phyloP scores from a whole-genome alignment of 257 asterid species.

The Nicotiana obtusifolia region DNA sequence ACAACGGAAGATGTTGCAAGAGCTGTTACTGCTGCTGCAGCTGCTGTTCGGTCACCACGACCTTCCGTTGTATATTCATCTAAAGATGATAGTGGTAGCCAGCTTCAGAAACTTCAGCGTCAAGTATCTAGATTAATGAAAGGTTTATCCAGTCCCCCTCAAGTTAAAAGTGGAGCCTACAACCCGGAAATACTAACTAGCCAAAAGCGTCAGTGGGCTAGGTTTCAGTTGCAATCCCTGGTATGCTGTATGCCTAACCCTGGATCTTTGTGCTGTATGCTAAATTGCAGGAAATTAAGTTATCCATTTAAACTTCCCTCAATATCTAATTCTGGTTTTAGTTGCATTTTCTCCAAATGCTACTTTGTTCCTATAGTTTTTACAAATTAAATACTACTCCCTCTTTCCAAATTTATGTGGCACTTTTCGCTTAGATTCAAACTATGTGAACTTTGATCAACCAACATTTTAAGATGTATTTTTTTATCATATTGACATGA shows the following conservation, averaged over 20 bases:
- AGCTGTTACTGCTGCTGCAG: conserved; percentile 96
- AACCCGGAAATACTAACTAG: conserved; percentile 95
- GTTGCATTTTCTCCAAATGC: neutral
- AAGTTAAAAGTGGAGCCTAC: conserved; percentile 62
- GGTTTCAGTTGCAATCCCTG: conserved; percentile 85
- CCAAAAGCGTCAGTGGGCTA: conserved; percentile 99
- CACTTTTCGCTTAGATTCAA: no score
- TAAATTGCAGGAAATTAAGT: neutral
- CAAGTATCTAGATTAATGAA: conserved; percentile 78
- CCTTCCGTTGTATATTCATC: conserved; percentile 91
- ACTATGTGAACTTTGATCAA: no score
- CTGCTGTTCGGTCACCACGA: conserved; percentile 75
- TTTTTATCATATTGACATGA: no score
- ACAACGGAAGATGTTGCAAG: conserved; percentile 94
- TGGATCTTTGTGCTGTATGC: neutral
- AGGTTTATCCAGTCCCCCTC: conserved; percentile 84
- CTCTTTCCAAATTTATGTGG: no score
- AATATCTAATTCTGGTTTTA: neutral
- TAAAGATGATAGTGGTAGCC: conserved; percentile 79
- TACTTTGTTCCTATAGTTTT: neutral
- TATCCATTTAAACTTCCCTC: neutral
- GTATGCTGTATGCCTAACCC: conserved; percentile 34
- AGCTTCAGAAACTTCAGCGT: conserved; percentile 67
- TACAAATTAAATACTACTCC: neutral
- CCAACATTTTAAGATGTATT: no score